A percentile compares a stretch with the other conserved stretches of the same genome.
phyloP scores from a whole-genome alignment of 2,329 filamentous ascomycete genomes.

The Aspergillus nomiae region DNA sequence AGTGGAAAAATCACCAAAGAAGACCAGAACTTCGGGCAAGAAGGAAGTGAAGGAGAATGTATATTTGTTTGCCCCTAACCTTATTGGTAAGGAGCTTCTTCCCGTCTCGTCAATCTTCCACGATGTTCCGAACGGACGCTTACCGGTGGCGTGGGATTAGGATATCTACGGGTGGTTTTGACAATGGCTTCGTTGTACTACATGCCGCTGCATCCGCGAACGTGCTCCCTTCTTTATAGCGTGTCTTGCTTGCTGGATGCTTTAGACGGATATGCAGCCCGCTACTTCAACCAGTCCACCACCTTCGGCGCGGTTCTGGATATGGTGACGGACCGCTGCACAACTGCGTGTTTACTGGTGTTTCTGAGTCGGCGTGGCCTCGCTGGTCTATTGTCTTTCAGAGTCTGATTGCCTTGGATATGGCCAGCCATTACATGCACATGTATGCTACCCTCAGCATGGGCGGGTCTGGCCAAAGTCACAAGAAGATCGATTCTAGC shows the following conservation, averaged over 20 bases:
- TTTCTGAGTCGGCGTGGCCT: conserved; percentile 95
- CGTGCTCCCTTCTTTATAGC: conserved; percentile 82
- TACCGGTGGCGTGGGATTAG: conserved; percentile 45
- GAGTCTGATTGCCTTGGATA: conserved; percentile 84
- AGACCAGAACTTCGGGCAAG: conserved; percentile 30
- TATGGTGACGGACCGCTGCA: conserved; percentile 99
- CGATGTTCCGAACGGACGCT: not conserved
- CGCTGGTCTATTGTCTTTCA: conserved; percentile 95
- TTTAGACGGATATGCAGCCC: conserved; percentile 90
- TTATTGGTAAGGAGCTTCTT: conserved; percentile 65
- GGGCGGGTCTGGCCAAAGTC: conserved; percentile 75
- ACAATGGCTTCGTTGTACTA: conserved; percentile 94
- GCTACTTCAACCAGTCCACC: conserved; percentile 84
- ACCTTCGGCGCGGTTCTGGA: conserved; percentile 95
- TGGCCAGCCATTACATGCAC: conserved; percentile 97
- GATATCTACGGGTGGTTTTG: conserved; percentile 75
- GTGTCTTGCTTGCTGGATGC: conserved; percentile 94
- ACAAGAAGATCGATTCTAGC: conserved; percentile 90
- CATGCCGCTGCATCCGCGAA: conserved; percentile 98
- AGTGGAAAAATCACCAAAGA: conserved; percentile 33
- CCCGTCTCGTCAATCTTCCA: not conserved
- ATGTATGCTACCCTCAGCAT: conserved; percentile 96
- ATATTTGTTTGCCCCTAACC: conserved; percentile 78
- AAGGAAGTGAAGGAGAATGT: conserved; percentile 66
- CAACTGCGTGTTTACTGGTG: conserved; percentile 89